These are phyloP conservation scores for Calycina herbarum DNA, from an alignment of 2,329 filamentous ascomycete species.

Conservation along the genomic window DNA sequence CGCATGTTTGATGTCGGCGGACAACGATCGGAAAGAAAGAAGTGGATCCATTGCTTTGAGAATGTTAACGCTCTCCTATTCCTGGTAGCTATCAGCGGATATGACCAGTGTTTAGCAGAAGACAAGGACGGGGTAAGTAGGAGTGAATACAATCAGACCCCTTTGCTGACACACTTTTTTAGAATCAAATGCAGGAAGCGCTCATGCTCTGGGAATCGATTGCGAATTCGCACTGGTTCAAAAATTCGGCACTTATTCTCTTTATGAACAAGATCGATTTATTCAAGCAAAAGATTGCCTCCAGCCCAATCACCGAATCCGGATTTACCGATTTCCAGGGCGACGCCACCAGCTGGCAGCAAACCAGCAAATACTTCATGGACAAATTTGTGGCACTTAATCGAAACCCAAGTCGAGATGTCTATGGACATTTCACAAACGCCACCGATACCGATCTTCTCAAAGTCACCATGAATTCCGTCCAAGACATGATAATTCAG, in stretches of 20 bases:
- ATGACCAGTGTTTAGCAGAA: slow-evolving; percentile 94
- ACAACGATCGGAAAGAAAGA: slow-evolving; percentile 73
- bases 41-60: slow-evolving; percentile 79
- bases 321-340: slow-evolving; percentile 79
- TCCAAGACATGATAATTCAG: slow-evolving; percentile 86
- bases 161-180: slow-evolving; percentile 26
- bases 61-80: slow-evolving; percentile 86
- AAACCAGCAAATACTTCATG: slow-evolving; percentile 78
- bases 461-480: slow-evolving; percentile 83
- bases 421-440: slow-evolving; percentile 60
- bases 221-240: slow-evolving; percentile 84
- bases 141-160: slow-evolving; percentile 4
- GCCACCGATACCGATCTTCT: slow-evolving; percentile 70
- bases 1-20: slow-evolving; percentile 84
- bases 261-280: slow-evolving; percentile 89
- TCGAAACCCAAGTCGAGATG: slow-evolving; percentile 56
- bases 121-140: slow-evolving; percentile 87
- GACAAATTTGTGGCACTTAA: slow-evolving; percentile 79
- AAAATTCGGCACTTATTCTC: slow-evolving; percentile 76
- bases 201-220: slow-evolving; percentile 86
- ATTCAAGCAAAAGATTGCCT: slow-evolving; percentile 73
- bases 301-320: slow-evolving; percentile 70
- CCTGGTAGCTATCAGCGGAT: slow-evolving; percentile 91
- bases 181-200: slow-evolving; percentile 92
- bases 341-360: slow-evolving; percentile 68